Base-by-base conservation (phyloP, 345 rosid genomes). In the Citrus medica region DNA sequence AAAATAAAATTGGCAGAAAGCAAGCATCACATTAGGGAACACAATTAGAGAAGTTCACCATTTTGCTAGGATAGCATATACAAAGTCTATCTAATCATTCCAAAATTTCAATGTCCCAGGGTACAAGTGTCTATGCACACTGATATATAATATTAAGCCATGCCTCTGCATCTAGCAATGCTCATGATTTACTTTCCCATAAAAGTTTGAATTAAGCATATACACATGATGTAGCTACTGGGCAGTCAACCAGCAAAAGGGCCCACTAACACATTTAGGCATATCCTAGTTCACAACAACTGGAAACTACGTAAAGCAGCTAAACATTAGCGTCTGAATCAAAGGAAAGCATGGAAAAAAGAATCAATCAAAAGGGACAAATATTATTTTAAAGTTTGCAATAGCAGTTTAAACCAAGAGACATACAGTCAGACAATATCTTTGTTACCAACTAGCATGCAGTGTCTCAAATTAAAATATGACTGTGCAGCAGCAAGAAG, bases 41-140 rank as follows among this genome's bases (percentile, higher is more conserved):
- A 27, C 27, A 71, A 13, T 67, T 69, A 63, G 69, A 80, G 24
- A 53, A 48, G 74, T 27, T 17, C 46, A 66, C 48, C 53, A 73
- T 42, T 33, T 60, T 42, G 35, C 16, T 7, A 62, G 16, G 32
- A 73, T 9, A 59, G 37, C 63, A 59, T 30, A 67, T 30, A 51
- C 40, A 28, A 67, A 56, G 58, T 67, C 55, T 48, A 59, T 30
- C 59, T 24, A 40, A 30, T 51, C 40, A 17, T 48, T 46, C 24
- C 13, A 69, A 69, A 55, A 21, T 61, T 56, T 16, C 71, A 67
- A 38, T 40, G 30, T 38, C 32, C 24, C 42, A 19, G 69, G 14
- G 42, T 65, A 33, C 40, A 32, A 19, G 14, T 33, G 33, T 5
- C 13, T 8, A 65, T 32, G 33, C 35, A 65, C 42, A 65, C 24